Conservation (phyloP, 306 rosid genomes). For the Prinsepia uniflora region DNA sequence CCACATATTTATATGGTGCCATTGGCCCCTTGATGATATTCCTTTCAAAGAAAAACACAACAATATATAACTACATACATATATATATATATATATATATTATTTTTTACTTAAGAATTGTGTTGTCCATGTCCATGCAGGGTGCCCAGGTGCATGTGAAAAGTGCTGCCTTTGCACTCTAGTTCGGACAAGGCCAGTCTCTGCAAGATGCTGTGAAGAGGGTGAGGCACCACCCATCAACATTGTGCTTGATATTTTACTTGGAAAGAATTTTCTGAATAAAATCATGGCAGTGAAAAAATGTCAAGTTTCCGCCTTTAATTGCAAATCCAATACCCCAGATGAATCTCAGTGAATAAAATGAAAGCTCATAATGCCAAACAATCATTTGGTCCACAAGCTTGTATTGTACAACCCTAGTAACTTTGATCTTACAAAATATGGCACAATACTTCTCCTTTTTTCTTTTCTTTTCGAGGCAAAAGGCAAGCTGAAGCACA, state of each 20-base stretch:
- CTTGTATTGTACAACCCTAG: background rate
- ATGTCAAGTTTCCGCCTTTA: background rate
- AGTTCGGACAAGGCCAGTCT: background rate
- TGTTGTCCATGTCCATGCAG: background rate
- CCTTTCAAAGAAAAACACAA: no score
- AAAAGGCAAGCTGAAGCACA: background rate
- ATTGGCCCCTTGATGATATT: no score
- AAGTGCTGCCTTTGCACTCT: conserved; percentile 9
- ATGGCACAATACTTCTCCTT: background rate
- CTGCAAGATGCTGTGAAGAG: background rate
- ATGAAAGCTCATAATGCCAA: background rate
- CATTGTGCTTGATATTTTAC: background rate
- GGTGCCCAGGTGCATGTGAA: conserved; percentile 5
- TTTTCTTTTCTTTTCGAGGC: background rate
- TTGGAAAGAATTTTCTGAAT: no score
- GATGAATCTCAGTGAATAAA: background rate
- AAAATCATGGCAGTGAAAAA: background rate
- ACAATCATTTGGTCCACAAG: background rate
- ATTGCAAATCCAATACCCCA: background rate
- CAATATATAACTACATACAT: no score
- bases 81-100: no score
- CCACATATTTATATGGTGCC: no score
- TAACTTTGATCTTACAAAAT: background rate
- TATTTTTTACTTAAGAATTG: no score
- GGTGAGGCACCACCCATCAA: no score